These are phyloP conservation scores for Podaxis sp. DNA, from an alignment of 768 basidiomycete species.

Conservation along the genomic window DNA sequence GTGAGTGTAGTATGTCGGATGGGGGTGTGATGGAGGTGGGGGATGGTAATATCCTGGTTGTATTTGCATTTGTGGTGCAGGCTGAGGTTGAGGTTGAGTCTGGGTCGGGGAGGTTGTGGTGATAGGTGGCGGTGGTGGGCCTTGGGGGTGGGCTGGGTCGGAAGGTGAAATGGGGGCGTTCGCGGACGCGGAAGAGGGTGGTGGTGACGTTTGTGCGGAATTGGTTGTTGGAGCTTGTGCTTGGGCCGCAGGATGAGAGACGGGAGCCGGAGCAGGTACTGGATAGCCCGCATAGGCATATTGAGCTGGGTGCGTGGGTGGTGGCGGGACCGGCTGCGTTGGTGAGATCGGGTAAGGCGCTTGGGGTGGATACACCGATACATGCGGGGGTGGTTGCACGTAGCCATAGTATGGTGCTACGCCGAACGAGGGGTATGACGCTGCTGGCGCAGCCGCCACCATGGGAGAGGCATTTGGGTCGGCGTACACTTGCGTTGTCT, in stretches of 20 bases:
- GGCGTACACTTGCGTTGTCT: constrained; percentile 21
- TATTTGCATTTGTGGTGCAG: neutral
- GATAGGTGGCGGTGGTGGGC: neutral
- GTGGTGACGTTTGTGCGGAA: neutral
- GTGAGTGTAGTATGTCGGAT: neutral
- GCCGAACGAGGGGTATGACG: constrained; percentile 30
- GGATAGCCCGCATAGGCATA: constrained; percentile 15
- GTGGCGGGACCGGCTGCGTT: constrained; percentile 1
- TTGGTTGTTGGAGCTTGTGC: neutral
- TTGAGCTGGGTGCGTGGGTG: constrained; percentile 5
- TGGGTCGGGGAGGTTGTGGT: neutral
- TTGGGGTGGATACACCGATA: constrained; percentile 13
- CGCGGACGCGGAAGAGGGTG: neutral
- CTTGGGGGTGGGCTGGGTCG: neutral
- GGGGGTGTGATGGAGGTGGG: constrained; percentile 2
- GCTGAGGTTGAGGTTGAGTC: neutral
- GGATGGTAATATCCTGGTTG: constrained; percentile 10
- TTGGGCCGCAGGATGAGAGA: neutral
- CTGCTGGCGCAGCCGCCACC: constrained; percentile 11
- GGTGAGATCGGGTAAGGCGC: constrained; percentile 5
- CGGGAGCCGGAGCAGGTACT: constrained; percentile 1
- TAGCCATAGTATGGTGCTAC: constrained; percentile 28
- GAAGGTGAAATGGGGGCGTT: constrained; percentile 2
- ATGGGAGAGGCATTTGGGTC: constrained; percentile 23
- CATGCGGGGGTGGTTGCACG: constrained; percentile 12